phyloP scores from a whole-genome alignment of 768 basidiomycete genomes.

The Agrocybe praecox region DNA sequence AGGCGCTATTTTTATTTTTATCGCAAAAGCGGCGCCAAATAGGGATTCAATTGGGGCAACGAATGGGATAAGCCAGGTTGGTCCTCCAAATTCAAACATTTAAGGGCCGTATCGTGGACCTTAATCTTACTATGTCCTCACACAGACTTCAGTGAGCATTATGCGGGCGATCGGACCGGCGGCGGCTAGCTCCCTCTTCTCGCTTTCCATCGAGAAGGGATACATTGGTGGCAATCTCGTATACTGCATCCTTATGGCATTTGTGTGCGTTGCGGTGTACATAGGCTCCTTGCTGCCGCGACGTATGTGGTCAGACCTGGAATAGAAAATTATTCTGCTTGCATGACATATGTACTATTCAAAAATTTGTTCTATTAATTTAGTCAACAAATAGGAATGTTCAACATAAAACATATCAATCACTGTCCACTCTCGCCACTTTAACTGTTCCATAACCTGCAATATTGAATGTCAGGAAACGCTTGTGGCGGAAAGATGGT shows the following conservation, averaged over 20 bases:
- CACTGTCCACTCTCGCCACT: no score
- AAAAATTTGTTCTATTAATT: no score
- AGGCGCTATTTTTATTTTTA: conserved; percentile 74
- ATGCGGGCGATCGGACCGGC: conserved; percentile 54
- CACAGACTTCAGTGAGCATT: conserved; percentile 37
- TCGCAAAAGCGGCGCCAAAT: conserved; percentile 67
- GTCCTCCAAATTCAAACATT: not conserved
- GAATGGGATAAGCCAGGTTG: conserved; percentile 60
- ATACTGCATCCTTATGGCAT: conserved; percentile 36
- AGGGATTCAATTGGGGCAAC: conserved; percentile 68
- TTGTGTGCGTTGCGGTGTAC: conserved; percentile 24
- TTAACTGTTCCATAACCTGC: not conserved
- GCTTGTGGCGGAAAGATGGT: not conserved
- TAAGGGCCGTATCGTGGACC: no score
- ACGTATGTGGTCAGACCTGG: not conserved
- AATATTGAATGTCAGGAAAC: not conserved
- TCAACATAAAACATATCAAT: no score
- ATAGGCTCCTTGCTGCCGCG: conserved; percentile 32
- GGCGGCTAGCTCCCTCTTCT: conserved; percentile 58
- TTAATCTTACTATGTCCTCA: not conserved
- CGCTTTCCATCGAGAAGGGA: conserved; percentile 51
- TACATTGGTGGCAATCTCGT: conserved; percentile 55
- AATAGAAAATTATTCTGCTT: no score
- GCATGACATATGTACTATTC: no score
- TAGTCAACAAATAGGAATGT: no score